Percentiles rank a stretch among this genome's conserved stretches.
Evolutionary conservation across 495 filamentous ascomycete species (phyloP).

Genomic region (Penicillium egyptiacum): DNA sequence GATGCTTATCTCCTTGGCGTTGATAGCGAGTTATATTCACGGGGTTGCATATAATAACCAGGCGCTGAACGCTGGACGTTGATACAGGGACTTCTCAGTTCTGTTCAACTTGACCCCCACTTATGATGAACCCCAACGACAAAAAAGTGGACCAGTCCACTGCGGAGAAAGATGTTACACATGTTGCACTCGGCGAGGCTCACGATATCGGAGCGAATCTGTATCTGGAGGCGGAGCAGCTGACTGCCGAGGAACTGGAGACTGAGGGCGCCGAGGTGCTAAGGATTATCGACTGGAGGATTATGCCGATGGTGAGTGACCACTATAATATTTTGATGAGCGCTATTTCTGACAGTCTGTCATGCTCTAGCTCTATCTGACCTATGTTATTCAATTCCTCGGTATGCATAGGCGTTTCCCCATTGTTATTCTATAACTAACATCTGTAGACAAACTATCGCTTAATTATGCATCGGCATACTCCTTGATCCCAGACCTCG

Average conservation of each 20-base stretch:
- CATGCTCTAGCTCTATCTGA: constrained; percentile 33
- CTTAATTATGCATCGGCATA: constrained; percentile 47
- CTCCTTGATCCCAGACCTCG: constrained; percentile 37
- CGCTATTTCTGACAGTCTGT: background rate
- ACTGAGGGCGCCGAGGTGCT: constrained; percentile 32
- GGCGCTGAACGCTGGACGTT: background rate
- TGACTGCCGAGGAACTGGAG: constrained; percentile 35
- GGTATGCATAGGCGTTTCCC: constrained; percentile 17
- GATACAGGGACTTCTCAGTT: background rate
- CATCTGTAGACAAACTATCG: constrained; percentile 31
- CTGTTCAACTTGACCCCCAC: constrained; percentile 5
- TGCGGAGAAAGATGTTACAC: constrained; percentile 28
- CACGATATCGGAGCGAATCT: constrained; percentile 35
- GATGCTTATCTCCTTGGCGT: constrained; percentile 24
- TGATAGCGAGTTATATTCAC: too few species aligned
- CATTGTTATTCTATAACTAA: background rate
- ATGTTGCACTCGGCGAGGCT: constrained; percentile 26
- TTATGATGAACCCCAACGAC: constrained; percentile 16
- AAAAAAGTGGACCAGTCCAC: constrained; percentile 19
- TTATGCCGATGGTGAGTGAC: constrained; percentile 35
- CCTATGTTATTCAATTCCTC: constrained; percentile 41
- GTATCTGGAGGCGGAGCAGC: constrained; percentile 33
- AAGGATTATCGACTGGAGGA: constrained; percentile 36
- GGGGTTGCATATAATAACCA: constrained; percentile 1
- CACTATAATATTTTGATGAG: background rate